Conservation (phyloP, 805 yeast genomes). For the Metschnikowia drakensbergensis region DNA sequence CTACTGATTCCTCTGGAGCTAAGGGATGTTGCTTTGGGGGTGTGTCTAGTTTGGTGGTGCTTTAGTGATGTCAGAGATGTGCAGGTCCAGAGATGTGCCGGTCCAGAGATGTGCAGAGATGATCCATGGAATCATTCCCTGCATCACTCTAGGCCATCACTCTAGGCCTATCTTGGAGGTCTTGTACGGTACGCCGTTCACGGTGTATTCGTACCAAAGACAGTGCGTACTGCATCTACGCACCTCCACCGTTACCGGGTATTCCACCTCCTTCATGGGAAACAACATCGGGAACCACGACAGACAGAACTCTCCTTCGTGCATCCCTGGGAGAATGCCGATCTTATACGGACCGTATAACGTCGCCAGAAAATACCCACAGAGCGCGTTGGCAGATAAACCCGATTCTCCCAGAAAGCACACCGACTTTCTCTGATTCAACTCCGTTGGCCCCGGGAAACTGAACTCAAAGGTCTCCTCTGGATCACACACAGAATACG, state of each 20-base stretch:
- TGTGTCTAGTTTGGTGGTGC: no score
- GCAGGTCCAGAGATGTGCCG: no score
- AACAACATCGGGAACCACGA: slow-evolving; percentile 41
- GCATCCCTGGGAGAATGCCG: slow-evolving; percentile 34
- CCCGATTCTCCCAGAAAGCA: slow-evolving; percentile 33
- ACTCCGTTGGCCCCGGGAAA: slow-evolving; percentile 45
- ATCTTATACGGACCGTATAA: slow-evolving; percentile 58
- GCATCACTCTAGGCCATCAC: neutral
- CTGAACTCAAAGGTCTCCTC: slow-evolving; percentile 58
- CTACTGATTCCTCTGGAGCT: no score
- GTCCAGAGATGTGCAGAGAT: no score
- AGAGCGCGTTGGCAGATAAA: slow-evolving; percentile 52
- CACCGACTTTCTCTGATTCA: neutral
- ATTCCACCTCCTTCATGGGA: slow-evolving; percentile 20
- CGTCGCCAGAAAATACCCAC: slow-evolving; percentile 70
- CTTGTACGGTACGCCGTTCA: slow-evolving; percentile 6
- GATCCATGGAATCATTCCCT: no score
- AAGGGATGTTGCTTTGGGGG: no score
- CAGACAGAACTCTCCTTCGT: slow-evolving; percentile 20
- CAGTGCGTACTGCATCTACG: slow-evolving; percentile 8
- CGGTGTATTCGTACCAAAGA: slow-evolving; percentile 15
- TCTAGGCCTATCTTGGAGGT: neutral
- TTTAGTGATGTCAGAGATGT: no score
- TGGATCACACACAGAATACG: slow-evolving; percentile 29
- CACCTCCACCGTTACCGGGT: slow-evolving; percentile 8